These are phyloP conservation scores for Phytophthora tubulina DNA, from an alignment of 352 stramenopile species.

Conservation along the genomic window DNA sequence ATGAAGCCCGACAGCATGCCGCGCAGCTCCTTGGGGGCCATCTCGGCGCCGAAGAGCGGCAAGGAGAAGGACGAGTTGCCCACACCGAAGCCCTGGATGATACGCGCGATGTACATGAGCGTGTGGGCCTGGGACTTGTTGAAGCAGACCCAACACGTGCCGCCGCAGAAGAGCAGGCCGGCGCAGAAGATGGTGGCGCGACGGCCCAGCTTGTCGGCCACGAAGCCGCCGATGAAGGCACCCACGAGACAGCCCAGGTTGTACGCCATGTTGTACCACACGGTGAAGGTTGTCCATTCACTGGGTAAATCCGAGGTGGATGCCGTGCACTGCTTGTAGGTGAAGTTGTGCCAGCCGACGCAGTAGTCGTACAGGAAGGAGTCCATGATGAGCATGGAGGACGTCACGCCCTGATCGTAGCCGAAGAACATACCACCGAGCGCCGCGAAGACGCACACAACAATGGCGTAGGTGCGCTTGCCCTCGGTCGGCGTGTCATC, in stretches of 20 bases:
- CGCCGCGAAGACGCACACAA: constrained; percentile 42
- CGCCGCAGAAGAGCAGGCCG: constrained; percentile 48
- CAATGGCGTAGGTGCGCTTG: constrained; percentile 45
- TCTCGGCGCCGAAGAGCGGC: constrained; percentile 46
- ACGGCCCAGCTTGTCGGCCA: constrained; percentile 44
- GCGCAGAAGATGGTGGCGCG: constrained; percentile 47
- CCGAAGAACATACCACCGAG: constrained; percentile 43
- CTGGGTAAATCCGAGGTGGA: constrained; percentile 29
- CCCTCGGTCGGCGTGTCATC: constrained; percentile 45
- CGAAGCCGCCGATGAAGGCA: constrained; percentile 32
- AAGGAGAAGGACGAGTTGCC: constrained; percentile 46
- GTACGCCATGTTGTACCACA: constrained; percentile 41
- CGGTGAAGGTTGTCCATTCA: constrained; percentile 48
- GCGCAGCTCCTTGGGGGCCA: constrained; percentile 43
- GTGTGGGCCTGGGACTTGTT: constrained; percentile 31
- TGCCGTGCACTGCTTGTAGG: constrained; percentile 33
- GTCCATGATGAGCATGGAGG: constrained; percentile 50
- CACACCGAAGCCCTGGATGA: constrained; percentile 48
- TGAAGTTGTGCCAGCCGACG: constrained; percentile 45
- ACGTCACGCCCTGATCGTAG: constrained; percentile 51
- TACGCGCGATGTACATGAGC: constrained; percentile 38
- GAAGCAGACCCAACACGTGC: constrained; percentile 45
- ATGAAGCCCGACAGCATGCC: constrained; percentile 51
- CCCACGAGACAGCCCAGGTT: constrained; percentile 36
- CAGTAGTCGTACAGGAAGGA: constrained; percentile 57